Evolutionary conservation across 768 basidiomycete species (phyloP), one percentile per base, ranked within the genome.

Genomic region (Paxillus ammoniavirescens): DNA sequence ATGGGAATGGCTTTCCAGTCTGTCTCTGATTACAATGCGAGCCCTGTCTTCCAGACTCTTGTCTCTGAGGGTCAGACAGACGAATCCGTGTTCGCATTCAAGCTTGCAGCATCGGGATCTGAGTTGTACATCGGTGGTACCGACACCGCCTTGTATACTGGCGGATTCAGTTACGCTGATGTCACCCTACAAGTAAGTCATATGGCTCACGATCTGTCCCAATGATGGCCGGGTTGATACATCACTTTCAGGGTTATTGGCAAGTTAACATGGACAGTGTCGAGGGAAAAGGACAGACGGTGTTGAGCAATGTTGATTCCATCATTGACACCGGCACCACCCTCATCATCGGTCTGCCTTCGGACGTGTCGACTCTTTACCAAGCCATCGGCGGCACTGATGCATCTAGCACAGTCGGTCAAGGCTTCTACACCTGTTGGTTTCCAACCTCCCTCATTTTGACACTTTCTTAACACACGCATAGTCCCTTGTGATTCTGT

Each of bases 81-180:
- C n/a, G 52, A 69, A 12, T 51, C 73, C 23, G 63, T 69, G 47
- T 81, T 82, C 58, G 71, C 75, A n/a, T 77, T 83, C 65, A 79
- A 78, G 61, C 65, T 82, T n/a, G n/a, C 21, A 21, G 21, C 61
- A 8, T 50, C 58, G 8, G 73, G 72, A 8, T 72, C 76, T 13
- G 75, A 78, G 65, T 69, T 84, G 13, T 76, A 70, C 61, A 58
- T 84, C 40, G 82, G 82, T 37, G 82, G 81, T 42, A 66, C 69
- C 13, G 71, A 84, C 63, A 50, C 50, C 2, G 53, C 60, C 6
- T 65, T 74, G 46, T 81, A 76, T 66, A 74, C 71, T 13, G 80
- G 80, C 14, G 52, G 50, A 10, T 70, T 83, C 64, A 72, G 72
- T 7, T 73, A 71, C 28, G 21, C 42, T 12, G 26, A 31, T 49